Evolutionary conservation across 495 filamentous ascomycete species (phyloP).

Genomic region (Penicillium longicatenatum): DNA sequence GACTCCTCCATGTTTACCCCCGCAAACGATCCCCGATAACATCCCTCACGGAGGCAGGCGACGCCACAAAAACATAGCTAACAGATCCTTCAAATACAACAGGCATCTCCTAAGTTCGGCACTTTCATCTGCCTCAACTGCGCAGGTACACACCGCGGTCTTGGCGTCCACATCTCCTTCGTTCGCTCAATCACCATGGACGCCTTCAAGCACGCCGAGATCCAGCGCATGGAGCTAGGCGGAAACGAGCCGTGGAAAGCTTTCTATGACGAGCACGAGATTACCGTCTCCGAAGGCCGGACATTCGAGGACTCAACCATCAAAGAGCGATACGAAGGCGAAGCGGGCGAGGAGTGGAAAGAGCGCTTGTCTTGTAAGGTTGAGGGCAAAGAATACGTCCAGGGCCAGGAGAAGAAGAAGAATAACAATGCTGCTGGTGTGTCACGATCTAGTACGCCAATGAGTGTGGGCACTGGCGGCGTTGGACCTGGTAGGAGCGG

Average conservation of each 20-base stretch:
- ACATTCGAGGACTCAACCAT: conserved; percentile 76
- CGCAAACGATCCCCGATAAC: not conserved
- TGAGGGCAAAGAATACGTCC: conserved; percentile 80
- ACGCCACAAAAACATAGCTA: conserved; percentile 4
- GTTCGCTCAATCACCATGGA: conserved; percentile 97
- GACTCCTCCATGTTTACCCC: not conserved
- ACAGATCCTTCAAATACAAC: not conserved
- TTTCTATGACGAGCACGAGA: conserved; percentile 75
- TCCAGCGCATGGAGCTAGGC: conserved; percentile 81
- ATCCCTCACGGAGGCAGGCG: not conserved
- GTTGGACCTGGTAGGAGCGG: conserved; percentile 23
- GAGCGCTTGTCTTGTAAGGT: conserved; percentile 84
- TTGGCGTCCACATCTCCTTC: conserved; percentile 98
- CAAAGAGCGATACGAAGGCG: conserved; percentile 81
- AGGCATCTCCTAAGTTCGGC: conserved; percentile 73
- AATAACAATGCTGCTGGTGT: conserved; percentile 2
- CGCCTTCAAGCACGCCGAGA: conserved; percentile 86
- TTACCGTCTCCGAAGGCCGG: conserved; percentile 57
- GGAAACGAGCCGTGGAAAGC: conserved; percentile 83
- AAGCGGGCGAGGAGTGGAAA: conserved; percentile 93
- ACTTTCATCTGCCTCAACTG: conserved; percentile 98
- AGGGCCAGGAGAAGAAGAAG: conserved; percentile 54
- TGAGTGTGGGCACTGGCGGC: conserved; percentile 22
- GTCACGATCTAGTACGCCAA: conserved; percentile 39
- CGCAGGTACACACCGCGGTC: conserved; percentile 89